Base-by-base conservation (phyloP, 2,329 filamentous ascomycete genomes). In the Neopestalotiopsis clavispora region DNA sequence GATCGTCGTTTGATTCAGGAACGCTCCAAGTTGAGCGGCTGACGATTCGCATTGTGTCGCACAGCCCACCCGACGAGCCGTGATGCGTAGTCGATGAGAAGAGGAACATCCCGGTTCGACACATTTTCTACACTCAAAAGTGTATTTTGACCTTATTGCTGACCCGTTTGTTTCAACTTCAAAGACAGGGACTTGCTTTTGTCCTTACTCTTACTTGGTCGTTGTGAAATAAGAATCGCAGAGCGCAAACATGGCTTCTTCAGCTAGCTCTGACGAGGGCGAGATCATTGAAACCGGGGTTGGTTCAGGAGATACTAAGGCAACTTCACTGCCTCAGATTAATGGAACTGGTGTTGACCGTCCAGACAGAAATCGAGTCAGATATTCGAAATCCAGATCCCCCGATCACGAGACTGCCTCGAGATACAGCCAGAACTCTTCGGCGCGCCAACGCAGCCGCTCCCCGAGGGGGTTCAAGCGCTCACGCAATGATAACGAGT, bases 291-390 rank as follows among this genome's bases (percentile, higher is more conserved):
- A 95, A 83, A 89, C 89, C 83, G 66, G 57, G 28, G 66, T 67
- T 67, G 86, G 87, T 82, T 87, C 86, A 86, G 80, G 80, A 78
- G 79, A 84, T 77, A 83, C 83, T 81, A 96, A 96, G 94, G 93
- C 94, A 96, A 93, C 92, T 93, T 91, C 92, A 91, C 89, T 91
- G 87, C 86, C 87, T 87, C 87, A 87, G 82, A 84, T 88, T 87
- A 89, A 91, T 88, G 88, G 90, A 91, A 91, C 85, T 89, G 90
- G 88, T 89, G 91, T 97, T 97, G 93, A 97, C 94, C 92, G 92
- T 89, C 90, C 87, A 87, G 89, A 92, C 92, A 97, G 94, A 95
- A 87, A 83, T 84, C 89, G 87, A 83, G 85, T 82, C 80, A 88
- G 85, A 86, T 78, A 83, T 75, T 87, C 88, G 78, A 79, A 83